Evolutionary conservation across 2,329 filamentous ascomycete species (phyloP).

Genomic region (Beauveria rudraprayagi): DNA sequence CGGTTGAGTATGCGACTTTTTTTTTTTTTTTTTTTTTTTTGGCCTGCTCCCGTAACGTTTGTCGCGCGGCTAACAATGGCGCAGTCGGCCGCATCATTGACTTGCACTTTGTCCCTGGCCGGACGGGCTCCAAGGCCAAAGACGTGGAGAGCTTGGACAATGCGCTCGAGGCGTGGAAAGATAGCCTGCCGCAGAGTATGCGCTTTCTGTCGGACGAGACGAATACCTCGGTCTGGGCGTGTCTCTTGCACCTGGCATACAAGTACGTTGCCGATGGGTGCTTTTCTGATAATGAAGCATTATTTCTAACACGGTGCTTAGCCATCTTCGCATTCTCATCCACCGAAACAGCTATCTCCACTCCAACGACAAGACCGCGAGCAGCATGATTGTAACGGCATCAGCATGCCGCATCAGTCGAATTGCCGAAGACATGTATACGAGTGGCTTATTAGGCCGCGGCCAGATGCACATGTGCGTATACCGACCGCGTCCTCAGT

Average conservation of each 20-base stretch:
- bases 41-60: not conserved
- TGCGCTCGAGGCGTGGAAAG: constrained; percentile 26
- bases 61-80: not conserved
- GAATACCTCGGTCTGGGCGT: constrained; percentile 27
- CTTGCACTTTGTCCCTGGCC: constrained; percentile 28
- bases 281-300: not conserved
- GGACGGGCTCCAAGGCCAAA: constrained; percentile 19
- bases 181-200: constrained; percentile 25
- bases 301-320: constrained; percentile 7
- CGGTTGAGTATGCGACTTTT: constrained; percentile 20
- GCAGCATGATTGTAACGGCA: constrained; percentile 22
- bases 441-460: constrained; percentile 25
- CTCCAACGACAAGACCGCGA: constrained; percentile 19
- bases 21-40: no score
- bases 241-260: constrained; percentile 30
- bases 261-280: constrained; percentile 19
- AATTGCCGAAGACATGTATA: constrained; percentile 31
- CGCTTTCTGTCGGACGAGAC: constrained; percentile 24
- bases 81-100: constrained; percentile 28
- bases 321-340: constrained; percentile 28
- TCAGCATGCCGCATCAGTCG: constrained; percentile 29
- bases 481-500: not conserved
- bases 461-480: constrained; percentile 31
- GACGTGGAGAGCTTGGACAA: constrained; percentile 23
- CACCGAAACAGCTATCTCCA: constrained; percentile 27